Evolutionary conservation across 345 rosid species (phyloP).

Genomic region (Citrus australasica): DNA sequence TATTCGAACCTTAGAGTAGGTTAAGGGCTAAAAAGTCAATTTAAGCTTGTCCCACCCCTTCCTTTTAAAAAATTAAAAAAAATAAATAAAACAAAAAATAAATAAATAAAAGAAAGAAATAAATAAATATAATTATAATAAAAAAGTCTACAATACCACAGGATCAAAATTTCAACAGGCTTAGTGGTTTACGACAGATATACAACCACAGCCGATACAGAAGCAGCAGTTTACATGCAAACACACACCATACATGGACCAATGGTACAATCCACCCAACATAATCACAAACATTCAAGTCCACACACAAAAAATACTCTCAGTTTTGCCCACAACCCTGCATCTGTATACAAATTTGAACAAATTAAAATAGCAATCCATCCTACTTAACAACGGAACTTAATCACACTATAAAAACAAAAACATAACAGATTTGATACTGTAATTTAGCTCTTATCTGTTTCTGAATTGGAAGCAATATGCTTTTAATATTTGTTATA

Average conservation of each 20-base stretch:
- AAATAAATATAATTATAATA: background rate
- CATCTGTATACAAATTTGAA: background rate
- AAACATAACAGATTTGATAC: background rate
- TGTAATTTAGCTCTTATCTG: background rate
- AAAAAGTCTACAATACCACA: background rate
- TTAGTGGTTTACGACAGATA: background rate
- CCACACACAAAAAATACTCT: background rate
- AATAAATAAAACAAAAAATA: too few relatives aligned
- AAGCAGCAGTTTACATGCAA: background rate
- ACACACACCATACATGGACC: background rate
- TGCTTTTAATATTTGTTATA: too few relatives aligned
- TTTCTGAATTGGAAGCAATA: background rate
- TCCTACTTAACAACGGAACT: background rate
- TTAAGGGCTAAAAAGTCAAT: too few relatives aligned
- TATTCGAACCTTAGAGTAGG: too few relatives aligned
- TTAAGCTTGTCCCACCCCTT: too few relatives aligned
- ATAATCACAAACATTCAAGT: background rate
- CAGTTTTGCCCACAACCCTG: background rate
- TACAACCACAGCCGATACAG: background rate
- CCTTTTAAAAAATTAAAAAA: too few relatives aligned
- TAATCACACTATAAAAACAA: background rate
- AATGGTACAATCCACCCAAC: background rate
- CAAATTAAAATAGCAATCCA: background rate
- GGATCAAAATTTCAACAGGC: background rate
- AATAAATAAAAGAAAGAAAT: background rate